A percentile compares a stretch with the other conserved stretches of the same genome.
Conservation (phyloP, 2,329 filamentous ascomycete species). For the Fusarium decemcellulare region DNA sequence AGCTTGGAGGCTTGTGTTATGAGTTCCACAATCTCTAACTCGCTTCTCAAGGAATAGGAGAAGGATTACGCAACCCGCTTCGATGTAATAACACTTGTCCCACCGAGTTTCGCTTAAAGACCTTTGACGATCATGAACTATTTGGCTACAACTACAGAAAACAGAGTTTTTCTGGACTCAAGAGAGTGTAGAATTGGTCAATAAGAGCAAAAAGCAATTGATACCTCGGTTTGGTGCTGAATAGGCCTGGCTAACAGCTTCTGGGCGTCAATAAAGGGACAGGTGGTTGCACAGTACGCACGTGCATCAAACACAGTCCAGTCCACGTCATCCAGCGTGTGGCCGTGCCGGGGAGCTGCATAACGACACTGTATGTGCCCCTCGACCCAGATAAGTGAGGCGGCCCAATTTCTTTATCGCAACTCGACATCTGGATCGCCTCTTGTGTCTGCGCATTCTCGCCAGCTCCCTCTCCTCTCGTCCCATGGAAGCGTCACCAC, state of each 20-base stretch:
- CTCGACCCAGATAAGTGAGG: constrained; percentile 24
- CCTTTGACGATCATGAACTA: too few species aligned
- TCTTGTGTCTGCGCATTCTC: constrained; percentile 26
- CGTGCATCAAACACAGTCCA: not conserved
- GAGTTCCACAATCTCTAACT: too few species aligned
- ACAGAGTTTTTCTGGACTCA: too few species aligned
- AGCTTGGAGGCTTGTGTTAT: too few species aligned
- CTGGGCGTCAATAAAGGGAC: constrained; percentile 2
- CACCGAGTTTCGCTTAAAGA: too few species aligned
- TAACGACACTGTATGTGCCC: constrained; percentile 21
- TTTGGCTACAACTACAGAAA: too few species aligned
- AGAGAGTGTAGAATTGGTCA: too few species aligned
- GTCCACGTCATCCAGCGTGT: constrained; percentile 7
- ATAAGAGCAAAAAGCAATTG: not conserved
- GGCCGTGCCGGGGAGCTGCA: constrained; percentile 9
- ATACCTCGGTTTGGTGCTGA: not conserved
- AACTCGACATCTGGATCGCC: constrained; percentile 19
- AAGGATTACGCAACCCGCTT: too few species aligned
- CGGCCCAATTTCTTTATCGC: constrained; percentile 36
- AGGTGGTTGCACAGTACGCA: constrained; percentile 2
- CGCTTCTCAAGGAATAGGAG: too few species aligned
- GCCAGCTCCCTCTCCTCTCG: not conserved
- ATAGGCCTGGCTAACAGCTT: not conserved
- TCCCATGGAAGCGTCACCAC: constrained; percentile 88
- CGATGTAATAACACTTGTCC: too few species aligned